phyloP scores from a whole-genome alignment of 225 moss, liverwort and hornwort genomes.

The Asterella californica region DNA sequence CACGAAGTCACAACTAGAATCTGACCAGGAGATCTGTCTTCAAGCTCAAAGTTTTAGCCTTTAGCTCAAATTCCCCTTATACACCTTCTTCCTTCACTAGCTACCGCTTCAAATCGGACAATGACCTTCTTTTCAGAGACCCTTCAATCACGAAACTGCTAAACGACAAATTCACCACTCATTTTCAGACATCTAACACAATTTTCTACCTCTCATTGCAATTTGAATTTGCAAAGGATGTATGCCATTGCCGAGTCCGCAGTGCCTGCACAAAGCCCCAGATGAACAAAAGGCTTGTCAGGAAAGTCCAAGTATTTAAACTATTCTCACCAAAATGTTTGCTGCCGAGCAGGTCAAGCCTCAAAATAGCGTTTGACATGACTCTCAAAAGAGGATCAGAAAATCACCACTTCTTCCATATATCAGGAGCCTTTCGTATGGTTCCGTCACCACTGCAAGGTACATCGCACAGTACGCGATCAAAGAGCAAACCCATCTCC shows the following conservation, averaged over 20 bases:
- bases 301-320: background rate
- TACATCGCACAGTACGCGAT: conserved; percentile 85
- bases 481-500: conserved; percentile 58
- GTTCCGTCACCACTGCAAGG: conserved; percentile 97
- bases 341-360: background rate
- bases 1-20: background rate
- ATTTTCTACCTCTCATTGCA: conserved; percentile 74
- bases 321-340: background rate
- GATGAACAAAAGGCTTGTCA: background rate
- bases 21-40: background rate
- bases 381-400: background rate
- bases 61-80: background rate
- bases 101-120: background rate
- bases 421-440: conserved; percentile 86
- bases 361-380: background rate
- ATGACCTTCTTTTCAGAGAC: background rate
- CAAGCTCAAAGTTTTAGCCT: background rate
- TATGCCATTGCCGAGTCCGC: conserved; percentile 83
- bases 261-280: conserved; percentile 51
- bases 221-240: conserved; percentile 89
- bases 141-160: background rate
- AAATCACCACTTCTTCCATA: conserved; percentile 88
- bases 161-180: background rate
- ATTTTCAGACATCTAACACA: background rate
- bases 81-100: background rate